Conservation (phyloP, 208 protist species). For the Trypanosoma vivax region DNA sequence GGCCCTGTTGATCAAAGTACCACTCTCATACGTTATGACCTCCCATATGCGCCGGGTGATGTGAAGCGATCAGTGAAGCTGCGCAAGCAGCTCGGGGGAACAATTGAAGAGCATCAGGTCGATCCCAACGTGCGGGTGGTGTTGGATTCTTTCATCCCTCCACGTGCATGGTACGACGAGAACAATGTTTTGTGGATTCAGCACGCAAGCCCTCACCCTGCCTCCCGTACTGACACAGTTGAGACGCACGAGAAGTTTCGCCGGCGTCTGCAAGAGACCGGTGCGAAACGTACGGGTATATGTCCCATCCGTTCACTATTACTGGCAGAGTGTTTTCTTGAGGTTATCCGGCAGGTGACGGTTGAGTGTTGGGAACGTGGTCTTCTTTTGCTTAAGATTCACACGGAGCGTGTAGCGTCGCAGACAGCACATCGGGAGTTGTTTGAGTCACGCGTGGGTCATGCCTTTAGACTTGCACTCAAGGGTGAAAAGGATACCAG, state of each 20-base stretch:
- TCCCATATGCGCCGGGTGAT: conserved; percentile 64
- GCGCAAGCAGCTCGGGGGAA: conserved; percentile 34
- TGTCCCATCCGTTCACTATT: conserved; percentile 72
- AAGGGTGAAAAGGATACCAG: conserved; percentile 81
- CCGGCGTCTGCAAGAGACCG: conserved; percentile 24
- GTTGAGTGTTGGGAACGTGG: conserved; percentile 82
- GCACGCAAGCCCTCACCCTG: conserved; percentile 65
- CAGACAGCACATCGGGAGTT: conserved; percentile 73
- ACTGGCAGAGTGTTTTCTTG: conserved; percentile 77
- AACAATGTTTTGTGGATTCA: conserved; percentile 69
- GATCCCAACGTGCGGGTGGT: conserved; percentile 79
- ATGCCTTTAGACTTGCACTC: conserved; percentile 79
- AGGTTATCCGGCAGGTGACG: conserved; percentile 82
- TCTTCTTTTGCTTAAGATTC: conserved; percentile 73
- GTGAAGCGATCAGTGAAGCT: conserved; percentile 52
- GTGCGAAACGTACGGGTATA: conserved; percentile 50
- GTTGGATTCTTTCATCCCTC: conserved; percentile 78
- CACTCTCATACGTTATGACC: conserved; percentile 75
- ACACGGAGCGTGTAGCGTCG: conserved; percentile 63
- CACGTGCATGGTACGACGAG: conserved; percentile 62
- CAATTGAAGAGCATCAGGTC: conserved; percentile 23
- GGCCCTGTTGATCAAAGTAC: conserved; percentile 48
- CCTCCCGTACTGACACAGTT: conserved; percentile 67
- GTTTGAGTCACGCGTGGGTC: conserved; percentile 81
- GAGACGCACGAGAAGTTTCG: conserved; percentile 53